A percentile compares a stretch with the other conserved stretches of the same genome.
Evolutionary conservation across 371 early-diverging fungal species (phyloP).

Genomic region (Rhizopus delemar): DNA sequence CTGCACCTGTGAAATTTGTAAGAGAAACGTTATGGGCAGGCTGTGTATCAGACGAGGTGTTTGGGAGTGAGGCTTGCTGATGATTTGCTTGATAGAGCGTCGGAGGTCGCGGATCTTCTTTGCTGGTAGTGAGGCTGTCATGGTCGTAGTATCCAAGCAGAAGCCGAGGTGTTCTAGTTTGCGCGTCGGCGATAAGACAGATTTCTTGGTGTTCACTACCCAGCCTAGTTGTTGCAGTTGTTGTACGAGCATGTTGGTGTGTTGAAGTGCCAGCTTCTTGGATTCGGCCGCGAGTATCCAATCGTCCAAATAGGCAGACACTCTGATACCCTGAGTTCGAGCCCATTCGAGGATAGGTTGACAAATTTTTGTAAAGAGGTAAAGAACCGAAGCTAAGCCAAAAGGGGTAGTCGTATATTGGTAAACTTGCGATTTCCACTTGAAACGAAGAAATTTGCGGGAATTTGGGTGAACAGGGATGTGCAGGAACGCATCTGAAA

Average conservation of each 20-base stretch:
- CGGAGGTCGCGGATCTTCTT: constrained; percentile 24
- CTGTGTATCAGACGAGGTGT: constrained; percentile 7
- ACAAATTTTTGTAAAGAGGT: constrained; percentile 34
- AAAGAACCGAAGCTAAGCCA: constrained; percentile 36
- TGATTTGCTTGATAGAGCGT: constrained; percentile 13
- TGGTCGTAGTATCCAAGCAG: constrained; percentile 21
- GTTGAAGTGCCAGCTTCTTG: constrained; percentile 1
- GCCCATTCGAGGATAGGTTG: constrained; percentile 31
- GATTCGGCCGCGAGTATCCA: constrained; percentile 19
- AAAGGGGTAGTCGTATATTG: constrained; percentile 35
- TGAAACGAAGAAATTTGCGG: constrained; percentile 19
- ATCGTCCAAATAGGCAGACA: constrained; percentile 36
- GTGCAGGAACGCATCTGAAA: constrained; percentile 21
- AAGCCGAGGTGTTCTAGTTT: constrained; percentile 28
- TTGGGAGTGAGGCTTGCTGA: constrained; percentile 7
- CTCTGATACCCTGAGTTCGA: constrained; percentile 21
- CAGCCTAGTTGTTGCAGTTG: constrained; percentile 26
- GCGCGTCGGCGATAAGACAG: constrained; percentile 24
- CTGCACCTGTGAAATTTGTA: too few species aligned
- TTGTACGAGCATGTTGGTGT: constrained; percentile 17
- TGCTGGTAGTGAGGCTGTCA: constrained; percentile 16
- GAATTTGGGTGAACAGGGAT: constrained; percentile 22
- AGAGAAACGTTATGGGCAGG: neutral
- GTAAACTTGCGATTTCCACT: constrained; percentile 16
- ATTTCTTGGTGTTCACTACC: constrained; percentile 27